Evolutionary conservation across 345 rosid genomes (phyloP).

Genomic region (Raphanus raphanistrum): DNA sequence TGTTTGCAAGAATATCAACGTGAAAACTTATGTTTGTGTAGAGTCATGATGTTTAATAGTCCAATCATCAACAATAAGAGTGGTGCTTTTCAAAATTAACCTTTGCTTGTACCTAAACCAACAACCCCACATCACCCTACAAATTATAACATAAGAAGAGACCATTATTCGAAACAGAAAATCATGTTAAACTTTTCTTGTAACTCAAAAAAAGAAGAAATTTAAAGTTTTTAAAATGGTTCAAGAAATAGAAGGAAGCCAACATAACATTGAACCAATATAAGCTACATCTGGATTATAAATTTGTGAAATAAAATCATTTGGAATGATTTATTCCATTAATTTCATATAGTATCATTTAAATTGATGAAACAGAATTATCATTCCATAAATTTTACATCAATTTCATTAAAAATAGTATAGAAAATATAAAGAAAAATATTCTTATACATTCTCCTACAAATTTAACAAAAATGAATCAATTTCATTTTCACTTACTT

Average conservation of each 20-base stretch:
- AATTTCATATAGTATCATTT: background rate
- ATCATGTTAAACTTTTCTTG: background rate
- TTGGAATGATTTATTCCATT: background rate
- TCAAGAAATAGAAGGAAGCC: background rate
- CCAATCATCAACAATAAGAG: conserved; percentile 22
- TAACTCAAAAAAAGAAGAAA: background rate
- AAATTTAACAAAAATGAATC: too few relatives aligned
- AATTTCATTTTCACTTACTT: background rate
- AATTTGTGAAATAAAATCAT: background rate
- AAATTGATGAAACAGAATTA: background rate
- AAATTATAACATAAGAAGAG: background rate
- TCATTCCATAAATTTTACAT: background rate
- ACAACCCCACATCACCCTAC: conserved; percentile 8
- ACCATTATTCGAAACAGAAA: conserved; percentile 2
- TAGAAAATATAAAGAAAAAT: background rate
- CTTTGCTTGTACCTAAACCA: conserved; percentile 26
- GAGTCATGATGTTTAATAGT: conserved; percentile 30
- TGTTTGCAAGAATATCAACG: background rate
- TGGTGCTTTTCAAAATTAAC: conserved; percentile 5
- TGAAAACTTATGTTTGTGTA: conserved; percentile 6
- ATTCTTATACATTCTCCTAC: too few relatives aligned
- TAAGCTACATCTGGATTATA: background rate
- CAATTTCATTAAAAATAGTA: background rate
- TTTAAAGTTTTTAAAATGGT: background rate
- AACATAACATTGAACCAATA: background rate